Evolutionary conservation across 495 filamentous ascomycete genomes (phyloP), one percentile per base, ranked within the genome.

Genomic region (Neurospora hispaniola): DNA sequence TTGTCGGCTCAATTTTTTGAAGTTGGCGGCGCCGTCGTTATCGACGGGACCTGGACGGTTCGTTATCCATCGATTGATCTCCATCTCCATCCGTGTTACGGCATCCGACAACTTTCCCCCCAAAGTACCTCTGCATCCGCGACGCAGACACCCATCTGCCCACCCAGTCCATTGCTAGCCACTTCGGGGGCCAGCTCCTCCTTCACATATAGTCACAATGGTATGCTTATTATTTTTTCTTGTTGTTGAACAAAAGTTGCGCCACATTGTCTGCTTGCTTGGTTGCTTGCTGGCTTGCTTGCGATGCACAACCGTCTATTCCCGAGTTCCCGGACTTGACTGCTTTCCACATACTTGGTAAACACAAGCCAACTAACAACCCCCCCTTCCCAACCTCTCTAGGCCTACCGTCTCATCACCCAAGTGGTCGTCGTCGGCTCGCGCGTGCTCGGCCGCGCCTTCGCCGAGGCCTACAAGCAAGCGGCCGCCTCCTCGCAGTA

Each of bases 341-440:
- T 69, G 69, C 31, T n/a, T 42, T 3, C 9, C 66, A 35, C 16
- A 35, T 18, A 2, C 8, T 9, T 18, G 7, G 5, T 23, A 11
- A 9, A 41, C 40, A 10, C 9, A 38, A 8, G 39, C 8, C 6
- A 27, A 23, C 42, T 48, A 38, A 71, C 71, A 40, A 41, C 59
- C 20, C 23, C 12, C 20, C 27, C n/a, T 43, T 38, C 27, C 71
- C 20, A 20, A 20, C 16, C 41, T 38, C 18, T 23, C 69, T 79
- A 99, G 96, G 96, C 96, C 79, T 94, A 99, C 85, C 92, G 94
- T 80, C 91, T 97, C 81, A 91, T 99, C 84, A 90, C 92, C 73
- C 94, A 98, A 88, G 91, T 97, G 82, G 89, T 97, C 85, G 75
- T 98, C 73, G 91, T 93, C 78, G 95, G 94, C 84, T 85, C 89